A percentile compares a stretch with the other conserved stretches of the same genome.
phyloP scores from a whole-genome alignment of 2,329 filamentous ascomycete genomes.

The Paecilomyces fulvus region DNA sequence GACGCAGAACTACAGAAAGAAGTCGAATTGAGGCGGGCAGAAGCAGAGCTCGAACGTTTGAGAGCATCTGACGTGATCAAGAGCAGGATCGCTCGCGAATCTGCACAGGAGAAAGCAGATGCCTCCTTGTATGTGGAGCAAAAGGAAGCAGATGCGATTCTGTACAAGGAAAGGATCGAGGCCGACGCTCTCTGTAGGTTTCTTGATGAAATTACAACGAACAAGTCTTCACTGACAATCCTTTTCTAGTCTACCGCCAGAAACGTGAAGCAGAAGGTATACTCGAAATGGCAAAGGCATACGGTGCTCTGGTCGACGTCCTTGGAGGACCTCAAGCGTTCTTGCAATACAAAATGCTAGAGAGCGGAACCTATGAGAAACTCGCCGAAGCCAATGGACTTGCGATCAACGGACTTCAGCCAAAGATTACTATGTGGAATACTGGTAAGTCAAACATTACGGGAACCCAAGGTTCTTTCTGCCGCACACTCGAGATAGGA shows the following conservation, averaged over 20 bases:
- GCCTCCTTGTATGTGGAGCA: constrained; percentile 43
- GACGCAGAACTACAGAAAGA: constrained; percentile 74
- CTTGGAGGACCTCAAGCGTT: constrained; percentile 72
- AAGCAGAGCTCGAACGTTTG: constrained; percentile 71
- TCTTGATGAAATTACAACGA: background rate
- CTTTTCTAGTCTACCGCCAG: constrained; percentile 36
- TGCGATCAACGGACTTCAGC: constrained; percentile 67
- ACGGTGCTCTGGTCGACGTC: constrained; percentile 60
- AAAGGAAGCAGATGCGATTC: constrained; percentile 45
- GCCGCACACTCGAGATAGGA: background rate
- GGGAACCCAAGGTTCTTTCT: background rate
- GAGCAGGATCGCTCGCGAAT: constrained; percentile 48
- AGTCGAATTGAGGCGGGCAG: constrained; percentile 68
- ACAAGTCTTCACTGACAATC: constrained; percentile 1
- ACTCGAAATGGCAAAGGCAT: constrained; percentile 70
- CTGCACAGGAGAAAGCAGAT: constrained; percentile 37
- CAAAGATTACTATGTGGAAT: constrained; percentile 89
- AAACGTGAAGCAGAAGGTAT: constrained; percentile 72
- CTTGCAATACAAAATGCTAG: constrained; percentile 80
- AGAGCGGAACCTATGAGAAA: constrained; percentile 68
- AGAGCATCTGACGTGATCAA: constrained; percentile 71
- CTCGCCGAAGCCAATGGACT: constrained; percentile 70
- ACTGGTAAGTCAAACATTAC: constrained; percentile 45
- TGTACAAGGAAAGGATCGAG: constrained; percentile 33
- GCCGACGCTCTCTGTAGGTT: constrained; percentile 28